Percentiles rank a stretch among this genome's conserved stretches.
These are phyloP conservation scores for Solanum hybrid DNA, from an alignment of 305 asterid genomes.

Conservation along the genomic window DNA sequence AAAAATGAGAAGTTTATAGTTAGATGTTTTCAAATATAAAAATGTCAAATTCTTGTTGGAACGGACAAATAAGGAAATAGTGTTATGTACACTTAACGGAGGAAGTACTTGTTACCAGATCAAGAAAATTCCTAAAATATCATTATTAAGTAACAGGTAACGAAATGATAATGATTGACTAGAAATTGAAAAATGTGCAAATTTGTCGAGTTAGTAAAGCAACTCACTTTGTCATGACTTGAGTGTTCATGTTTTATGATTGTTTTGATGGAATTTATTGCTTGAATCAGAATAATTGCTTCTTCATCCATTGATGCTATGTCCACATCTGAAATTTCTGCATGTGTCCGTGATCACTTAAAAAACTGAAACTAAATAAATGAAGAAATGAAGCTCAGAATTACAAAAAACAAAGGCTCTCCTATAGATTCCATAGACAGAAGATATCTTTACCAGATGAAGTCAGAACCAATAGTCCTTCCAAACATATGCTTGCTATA, in stretches of 20 bases:
- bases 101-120: neutral
- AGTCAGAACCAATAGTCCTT: conserved; percentile 64
- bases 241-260: conserved; percentile 72
- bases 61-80: neutral
- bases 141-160: neutral
- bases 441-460: conserved; percentile 48
- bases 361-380: conserved; percentile 7
- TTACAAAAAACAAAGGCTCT: conserved; percentile 7
- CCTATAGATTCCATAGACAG: conserved; percentile 9
- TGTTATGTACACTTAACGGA: neutral
- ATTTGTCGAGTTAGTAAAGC: neutral
- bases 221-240: conserved; percentile 67
- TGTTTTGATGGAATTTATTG: conserved; percentile 71
- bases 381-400: neutral
- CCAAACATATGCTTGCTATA: conserved; percentile 66
- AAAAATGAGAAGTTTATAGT: neutral
- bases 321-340: conserved; percentile 53
- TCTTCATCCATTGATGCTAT: conserved; percentile 49
- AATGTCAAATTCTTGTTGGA: neutral
- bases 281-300: conserved; percentile 67
- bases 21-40: neutral
- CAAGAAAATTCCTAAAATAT: neutral
- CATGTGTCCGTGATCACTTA: conserved; percentile 13
- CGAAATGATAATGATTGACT: neutral
- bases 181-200: neutral